Percentiles rank a stretch among this genome's conserved stretches.
Conservation (phyloP, 2,329 filamentous ascomycete species). For the Diaporthe ampelina region DNA sequence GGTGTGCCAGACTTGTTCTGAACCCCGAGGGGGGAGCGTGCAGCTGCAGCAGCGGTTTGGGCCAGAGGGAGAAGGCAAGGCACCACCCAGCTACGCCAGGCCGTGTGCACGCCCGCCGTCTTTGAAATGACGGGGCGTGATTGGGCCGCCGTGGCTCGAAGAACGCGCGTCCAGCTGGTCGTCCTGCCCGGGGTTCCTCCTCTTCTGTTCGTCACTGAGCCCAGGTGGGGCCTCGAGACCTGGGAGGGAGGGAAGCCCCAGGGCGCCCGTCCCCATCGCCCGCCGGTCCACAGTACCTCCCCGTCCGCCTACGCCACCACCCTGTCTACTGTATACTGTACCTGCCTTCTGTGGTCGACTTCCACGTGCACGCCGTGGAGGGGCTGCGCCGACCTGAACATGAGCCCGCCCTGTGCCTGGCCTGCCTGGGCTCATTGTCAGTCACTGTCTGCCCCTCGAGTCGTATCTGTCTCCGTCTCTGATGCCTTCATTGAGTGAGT, state of each 20-base stretch:
- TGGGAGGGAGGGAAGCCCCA: too few relatives aligned
- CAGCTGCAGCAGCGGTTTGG: background rate
- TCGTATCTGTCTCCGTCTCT: background rate
- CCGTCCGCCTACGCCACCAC: background rate
- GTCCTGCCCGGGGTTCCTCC: slow-evolving; percentile 32
- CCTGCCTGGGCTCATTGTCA: background rate
- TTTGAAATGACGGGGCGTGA: slow-evolving; percentile 35
- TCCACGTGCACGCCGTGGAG: slow-evolving; percentile 25
- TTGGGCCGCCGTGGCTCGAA: slow-evolving; percentile 36
- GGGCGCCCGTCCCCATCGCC: background rate
- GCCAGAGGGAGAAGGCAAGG: background rate
- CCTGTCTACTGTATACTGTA: background rate
- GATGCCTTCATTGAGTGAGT: background rate
- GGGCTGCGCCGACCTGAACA: background rate
- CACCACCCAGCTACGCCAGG: background rate
- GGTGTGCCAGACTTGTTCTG: slow-evolving; percentile 24
- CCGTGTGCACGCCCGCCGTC: slow-evolving; percentile 27
- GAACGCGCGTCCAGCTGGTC: slow-evolving; percentile 40
- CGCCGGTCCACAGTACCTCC: background rate
- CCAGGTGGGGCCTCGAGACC: too few relatives aligned
- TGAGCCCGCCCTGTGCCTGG: slow-evolving; percentile 19
- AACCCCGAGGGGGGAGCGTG: slow-evolving; percentile 10
- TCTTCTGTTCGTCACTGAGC: slow-evolving; percentile 16
- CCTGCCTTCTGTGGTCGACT: background rate
- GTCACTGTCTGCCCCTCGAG: background rate